A percentile compares a stretch with the other conserved stretches of the same genome.
These are phyloP conservation scores for Lachancea kluyveri DNA, from an alignment of 805 yeast genomes.

Conservation along the genomic window DNA sequence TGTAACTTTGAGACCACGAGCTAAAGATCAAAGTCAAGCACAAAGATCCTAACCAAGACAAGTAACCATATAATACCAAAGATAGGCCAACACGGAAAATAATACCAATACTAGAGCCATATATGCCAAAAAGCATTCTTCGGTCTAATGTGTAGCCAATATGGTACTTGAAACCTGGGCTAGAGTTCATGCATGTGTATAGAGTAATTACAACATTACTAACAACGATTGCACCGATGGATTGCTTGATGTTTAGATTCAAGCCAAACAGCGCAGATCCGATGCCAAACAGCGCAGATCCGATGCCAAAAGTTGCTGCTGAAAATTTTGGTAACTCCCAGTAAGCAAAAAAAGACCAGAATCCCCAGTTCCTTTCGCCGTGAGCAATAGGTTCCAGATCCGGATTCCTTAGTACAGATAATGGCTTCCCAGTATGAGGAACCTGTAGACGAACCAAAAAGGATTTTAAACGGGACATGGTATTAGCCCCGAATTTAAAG, in stretches of 20 bases:
- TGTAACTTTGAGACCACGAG: constrained; percentile 23
- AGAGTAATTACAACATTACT: constrained; percentile 15
- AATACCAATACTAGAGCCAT: constrained; percentile 31
- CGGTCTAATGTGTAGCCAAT: constrained; percentile 35
- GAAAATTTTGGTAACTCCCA: constrained; percentile 35
- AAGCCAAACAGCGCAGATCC: constrained; percentile 26
- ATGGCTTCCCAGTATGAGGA: constrained; percentile 24
- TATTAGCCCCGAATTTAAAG: too few species aligned
- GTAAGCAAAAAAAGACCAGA: constrained; percentile 30
- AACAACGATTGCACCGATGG: constrained; percentile 27
- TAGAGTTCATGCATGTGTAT: constrained; percentile 23
- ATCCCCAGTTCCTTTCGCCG: constrained; percentile 33
- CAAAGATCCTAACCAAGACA: constrained; percentile 34
- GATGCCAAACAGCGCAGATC: constrained; percentile 24
- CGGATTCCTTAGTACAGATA: constrained; percentile 31
- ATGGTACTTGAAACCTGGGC: constrained; percentile 29
- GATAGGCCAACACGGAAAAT: constrained; percentile 34
- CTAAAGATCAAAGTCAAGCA: constrained; percentile 30
- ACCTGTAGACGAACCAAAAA: constrained; percentile 19
- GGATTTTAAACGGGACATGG: not conserved
- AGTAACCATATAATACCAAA: constrained; percentile 36
- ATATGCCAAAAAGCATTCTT: constrained; percentile 35
- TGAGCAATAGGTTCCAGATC: constrained; percentile 36
- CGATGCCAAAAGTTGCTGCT: constrained; percentile 34
- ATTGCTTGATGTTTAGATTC: constrained; percentile 25